These are phyloP conservation scores for Eremomyces bilateralis DNA, from an alignment of 495 filamentous ascomycete genomes.

Conservation along the genomic window DNA sequence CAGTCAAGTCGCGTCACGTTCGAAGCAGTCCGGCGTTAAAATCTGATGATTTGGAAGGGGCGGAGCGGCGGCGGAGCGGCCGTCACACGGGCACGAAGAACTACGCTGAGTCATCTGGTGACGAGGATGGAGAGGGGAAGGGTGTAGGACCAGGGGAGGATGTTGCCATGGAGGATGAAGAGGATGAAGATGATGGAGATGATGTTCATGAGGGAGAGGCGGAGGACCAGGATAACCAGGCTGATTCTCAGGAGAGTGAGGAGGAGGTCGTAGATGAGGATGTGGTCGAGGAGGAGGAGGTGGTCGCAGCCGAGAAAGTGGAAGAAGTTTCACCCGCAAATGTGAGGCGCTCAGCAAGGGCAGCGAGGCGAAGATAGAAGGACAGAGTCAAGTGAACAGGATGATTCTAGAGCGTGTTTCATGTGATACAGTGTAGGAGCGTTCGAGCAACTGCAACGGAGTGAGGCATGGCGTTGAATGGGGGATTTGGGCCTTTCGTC, in stretches of 20 bases:
- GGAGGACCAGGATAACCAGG: constrained; percentile 6
- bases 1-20: constrained; percentile 2
- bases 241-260: constrained; percentile 4
- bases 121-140: constrained; percentile 27
- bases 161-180: constrained; percentile 6
- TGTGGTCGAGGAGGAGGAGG: constrained; percentile 9
- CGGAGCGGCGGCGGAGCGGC: constrained; percentile 20
- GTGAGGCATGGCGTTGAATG: too few species aligned
- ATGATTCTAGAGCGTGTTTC: neutral
- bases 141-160: constrained; percentile 17
- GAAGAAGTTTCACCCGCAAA: constrained; percentile 1
- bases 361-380: neutral
- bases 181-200: constrained; percentile 4
- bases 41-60: constrained; percentile 9
- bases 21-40: constrained; percentile 21
- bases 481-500: neutral
- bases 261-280: constrained; percentile 5
- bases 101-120: constrained; percentile 35
- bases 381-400: neutral
- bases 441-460: neutral
- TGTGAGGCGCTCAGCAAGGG: neutral
- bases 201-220: constrained; percentile 6
- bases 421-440: neutral
- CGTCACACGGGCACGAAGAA: constrained; percentile 20
- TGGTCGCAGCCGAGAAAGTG: constrained; percentile 4